A percentile compares a stretch with the other conserved stretches of the same genome.
phyloP scores from a whole-genome alignment of 2,329 filamentous ascomycete genomes.

The Xylariaceae sp. region DNA sequence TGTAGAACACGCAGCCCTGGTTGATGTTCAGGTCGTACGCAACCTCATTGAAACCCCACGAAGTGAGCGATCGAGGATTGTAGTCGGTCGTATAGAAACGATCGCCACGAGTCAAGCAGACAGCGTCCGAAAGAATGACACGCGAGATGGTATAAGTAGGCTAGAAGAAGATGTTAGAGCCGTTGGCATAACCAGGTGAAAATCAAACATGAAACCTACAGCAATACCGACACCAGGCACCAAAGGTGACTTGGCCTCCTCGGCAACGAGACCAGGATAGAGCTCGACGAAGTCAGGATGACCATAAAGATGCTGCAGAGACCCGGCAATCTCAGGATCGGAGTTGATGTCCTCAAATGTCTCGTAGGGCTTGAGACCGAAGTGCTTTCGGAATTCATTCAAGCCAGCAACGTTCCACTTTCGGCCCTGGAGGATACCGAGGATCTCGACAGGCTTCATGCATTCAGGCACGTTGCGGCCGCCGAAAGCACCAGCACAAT shows the following conservation, averaged over 20 bases:
- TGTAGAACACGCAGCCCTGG: slow-evolving; percentile 81
- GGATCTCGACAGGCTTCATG: slow-evolving; percentile 71
- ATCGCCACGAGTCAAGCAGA: slow-evolving; percentile 74
- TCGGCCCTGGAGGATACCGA: slow-evolving; percentile 74
- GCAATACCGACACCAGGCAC: slow-evolving; percentile 69
- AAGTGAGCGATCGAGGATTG: slow-evolving; percentile 68
- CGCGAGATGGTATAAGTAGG: slow-evolving; percentile 74
- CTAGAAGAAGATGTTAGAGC: slow-evolving; percentile 14
- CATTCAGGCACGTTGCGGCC: slow-evolving; percentile 69
- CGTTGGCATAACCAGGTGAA: not conserved
- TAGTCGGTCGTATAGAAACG: slow-evolving; percentile 78
- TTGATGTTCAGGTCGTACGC: slow-evolving; percentile 70
- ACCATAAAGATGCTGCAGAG: slow-evolving; percentile 65
- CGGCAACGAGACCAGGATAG: slow-evolving; percentile 73
- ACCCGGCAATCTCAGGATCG: slow-evolving; percentile 64
- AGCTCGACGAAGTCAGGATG: slow-evolving; percentile 77
- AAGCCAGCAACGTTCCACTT: slow-evolving; percentile 74
- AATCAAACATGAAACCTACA: slow-evolving; percentile 17
- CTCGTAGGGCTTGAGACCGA: slow-evolving; percentile 69
- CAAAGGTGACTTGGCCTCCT: slow-evolving; percentile 72
- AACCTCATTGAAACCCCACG: slow-evolving; percentile 77
- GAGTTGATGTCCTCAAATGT: slow-evolving; percentile 82
- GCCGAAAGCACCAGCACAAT: slow-evolving; percentile 71
- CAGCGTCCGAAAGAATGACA: slow-evolving; percentile 73
- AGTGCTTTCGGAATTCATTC: slow-evolving; percentile 83